Conservation (phyloP, 768 basidiomycete species). For the Podaxis rugospora region DNA sequence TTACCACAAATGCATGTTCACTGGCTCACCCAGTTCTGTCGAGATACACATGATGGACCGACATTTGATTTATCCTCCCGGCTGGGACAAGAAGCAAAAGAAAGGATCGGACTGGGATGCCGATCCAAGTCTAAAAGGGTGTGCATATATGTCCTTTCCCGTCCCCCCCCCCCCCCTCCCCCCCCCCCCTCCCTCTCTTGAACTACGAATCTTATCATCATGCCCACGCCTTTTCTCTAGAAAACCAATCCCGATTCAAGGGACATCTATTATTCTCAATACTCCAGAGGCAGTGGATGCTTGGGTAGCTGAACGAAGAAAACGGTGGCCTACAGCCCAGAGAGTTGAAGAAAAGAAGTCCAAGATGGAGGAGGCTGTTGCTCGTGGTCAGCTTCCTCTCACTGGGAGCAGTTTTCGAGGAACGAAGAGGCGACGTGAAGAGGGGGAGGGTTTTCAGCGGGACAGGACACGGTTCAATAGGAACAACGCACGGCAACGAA, state of each 20-base stretch:
- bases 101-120: conserved; percentile 67
- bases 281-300: conserved; percentile 76
- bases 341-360: conserved; percentile 78
- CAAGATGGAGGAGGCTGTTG: conserved; percentile 72
- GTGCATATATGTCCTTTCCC: conserved; percentile 12
- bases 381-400: conserved; percentile 68
- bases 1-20: conserved; percentile 60
- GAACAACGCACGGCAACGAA: background rate
- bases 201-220: background rate
- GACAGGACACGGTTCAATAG: background rate
- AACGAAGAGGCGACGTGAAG: conserved; percentile 37
- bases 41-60: conserved; percentile 87
- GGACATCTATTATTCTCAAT: conserved; percentile 73
- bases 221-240: conserved; percentile 27
- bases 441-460: conserved; percentile 16
- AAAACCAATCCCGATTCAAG: conserved; percentile 71
- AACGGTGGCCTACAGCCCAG: conserved; percentile 71
- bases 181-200: background rate
- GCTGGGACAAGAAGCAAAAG: conserved; percentile 55
- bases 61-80: conserved; percentile 78
- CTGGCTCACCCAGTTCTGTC: conserved; percentile 64
- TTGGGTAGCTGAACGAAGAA: conserved; percentile 89
- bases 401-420: conserved; percentile 37
- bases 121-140: conserved; percentile 81
- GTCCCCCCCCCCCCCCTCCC: background rate